phyloP scores from a whole-genome alignment of 1,139 yeast genomes.

The Wickerhamomyces sp. region DNA sequence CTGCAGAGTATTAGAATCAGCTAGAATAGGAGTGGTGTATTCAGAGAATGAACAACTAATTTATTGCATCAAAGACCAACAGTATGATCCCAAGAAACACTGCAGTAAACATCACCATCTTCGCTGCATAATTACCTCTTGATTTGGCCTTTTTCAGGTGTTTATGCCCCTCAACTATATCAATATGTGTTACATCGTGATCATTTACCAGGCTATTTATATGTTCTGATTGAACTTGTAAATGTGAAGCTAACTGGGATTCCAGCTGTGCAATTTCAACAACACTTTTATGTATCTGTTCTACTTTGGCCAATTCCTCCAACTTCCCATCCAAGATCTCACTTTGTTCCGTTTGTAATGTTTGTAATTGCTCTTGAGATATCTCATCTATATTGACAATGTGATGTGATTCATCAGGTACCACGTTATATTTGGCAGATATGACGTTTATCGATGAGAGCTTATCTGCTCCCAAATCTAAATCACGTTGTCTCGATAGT shows the following conservation, averaged over 20 bases:
- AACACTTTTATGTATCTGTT: conserved; percentile 70
- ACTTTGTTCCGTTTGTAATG: conserved; percentile 67
- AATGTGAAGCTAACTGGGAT: conserved; percentile 69
- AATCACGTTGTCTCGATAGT: conserved; percentile 33
- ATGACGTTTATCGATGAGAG: conserved; percentile 10
- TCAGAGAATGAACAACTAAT: conserved; percentile 13
- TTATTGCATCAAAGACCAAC: conserved; percentile 49
- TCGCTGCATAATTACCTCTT: conserved; percentile 67
- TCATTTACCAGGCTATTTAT: conserved; percentile 64
- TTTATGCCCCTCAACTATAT: conserved; percentile 70
- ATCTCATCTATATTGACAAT: conserved; percentile 22
- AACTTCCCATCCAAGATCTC: conserved; percentile 56
- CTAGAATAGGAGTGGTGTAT: too few relatives aligned
- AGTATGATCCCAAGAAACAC: conserved; percentile 58
- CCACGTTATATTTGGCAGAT: conserved; percentile 11
- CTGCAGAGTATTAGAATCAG: too few relatives aligned
- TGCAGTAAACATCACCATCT: conserved; percentile 57
- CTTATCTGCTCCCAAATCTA: conserved; percentile 12
- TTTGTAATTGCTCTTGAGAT: conserved; percentile 60
- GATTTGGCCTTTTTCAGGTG: conserved; percentile 67
- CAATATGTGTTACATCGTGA: conserved; percentile 64
- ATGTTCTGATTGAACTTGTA: conserved; percentile 71
- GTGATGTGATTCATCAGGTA: conserved; percentile 26
- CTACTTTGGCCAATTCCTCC: conserved; percentile 65
- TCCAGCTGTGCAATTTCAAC: conserved; percentile 77